These are phyloP conservation scores for Colletotrichum sp. DNA, from an alignment of 2,329 filamentous ascomycete species.

Conservation along the genomic window DNA sequence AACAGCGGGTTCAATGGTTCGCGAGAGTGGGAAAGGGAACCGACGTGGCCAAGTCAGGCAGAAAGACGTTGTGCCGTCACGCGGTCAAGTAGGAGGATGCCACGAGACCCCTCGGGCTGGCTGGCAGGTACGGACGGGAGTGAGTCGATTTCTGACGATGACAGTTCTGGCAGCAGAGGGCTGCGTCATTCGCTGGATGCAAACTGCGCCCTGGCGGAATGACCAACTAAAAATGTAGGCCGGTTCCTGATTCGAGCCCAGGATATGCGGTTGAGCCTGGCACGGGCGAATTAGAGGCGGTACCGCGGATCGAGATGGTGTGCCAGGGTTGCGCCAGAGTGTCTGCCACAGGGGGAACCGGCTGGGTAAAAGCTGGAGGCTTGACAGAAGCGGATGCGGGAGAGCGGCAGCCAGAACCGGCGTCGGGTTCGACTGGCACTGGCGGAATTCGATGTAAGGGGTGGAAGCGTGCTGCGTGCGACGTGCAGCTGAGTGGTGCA, in stretches of 20 bases:
- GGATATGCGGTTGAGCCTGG: constrained; percentile 9
- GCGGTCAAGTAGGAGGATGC: constrained; percentile 24
- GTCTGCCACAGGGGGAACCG: constrained; percentile 10
- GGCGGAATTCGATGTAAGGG: background rate
- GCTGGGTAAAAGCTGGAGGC: background rate
- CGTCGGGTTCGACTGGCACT: background rate
- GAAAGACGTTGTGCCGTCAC: constrained; percentile 15
- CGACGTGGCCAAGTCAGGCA: background rate
- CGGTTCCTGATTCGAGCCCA: constrained; percentile 19
- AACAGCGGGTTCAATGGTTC: background rate
- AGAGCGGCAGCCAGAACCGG: constrained; percentile 16
- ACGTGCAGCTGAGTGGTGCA: background rate
- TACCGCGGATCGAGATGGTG: constrained; percentile 15
- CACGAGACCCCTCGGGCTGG: constrained; percentile 20
- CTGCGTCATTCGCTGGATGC: constrained; percentile 21
- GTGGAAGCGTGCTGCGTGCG: background rate
- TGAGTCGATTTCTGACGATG: constrained; percentile 20
- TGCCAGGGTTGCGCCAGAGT: constrained; percentile 10
- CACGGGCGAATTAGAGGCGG: constrained; percentile 4
- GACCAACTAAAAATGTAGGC: constrained; percentile 15
- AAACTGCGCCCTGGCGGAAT: constrained; percentile 19
- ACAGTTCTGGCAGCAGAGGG: constrained; percentile 7
- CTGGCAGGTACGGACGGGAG: constrained; percentile 1
- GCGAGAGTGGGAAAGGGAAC: background rate
- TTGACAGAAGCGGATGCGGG: constrained; percentile 18